Percentiles rank a stretch among this genome's conserved stretches.
Evolutionary conservation across 495 filamentous ascomycete species (phyloP).

Genomic region (Neurospora sp.): DNA sequence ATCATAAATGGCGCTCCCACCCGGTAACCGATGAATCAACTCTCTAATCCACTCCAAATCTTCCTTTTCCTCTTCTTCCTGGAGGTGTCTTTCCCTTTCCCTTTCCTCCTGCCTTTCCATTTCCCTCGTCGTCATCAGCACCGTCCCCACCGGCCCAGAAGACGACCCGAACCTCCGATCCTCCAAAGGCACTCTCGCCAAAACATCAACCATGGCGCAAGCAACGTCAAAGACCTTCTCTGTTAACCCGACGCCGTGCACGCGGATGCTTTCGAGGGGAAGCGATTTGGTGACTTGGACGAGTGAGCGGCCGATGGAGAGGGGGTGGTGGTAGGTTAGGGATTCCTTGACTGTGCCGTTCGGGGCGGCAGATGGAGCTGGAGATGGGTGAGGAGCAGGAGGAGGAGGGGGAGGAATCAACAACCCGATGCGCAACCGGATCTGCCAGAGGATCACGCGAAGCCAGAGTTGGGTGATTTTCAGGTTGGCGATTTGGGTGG

Average conservation of each 20-base stretch:
- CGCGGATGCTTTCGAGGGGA: constrained; percentile 43
- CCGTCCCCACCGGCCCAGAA: not conserved
- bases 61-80: not conserved
- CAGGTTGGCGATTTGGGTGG: constrained; percentile 62
- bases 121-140: not conserved
- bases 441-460: constrained; percentile 61
- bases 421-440: constrained; percentile 31
- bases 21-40: not conserved
- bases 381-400: too few relatives aligned
- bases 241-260: constrained; percentile 52
- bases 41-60: not conserved
- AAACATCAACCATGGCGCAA: constrained; percentile 45
- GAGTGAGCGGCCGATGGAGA: constrained; percentile 45
- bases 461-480: constrained; percentile 67
- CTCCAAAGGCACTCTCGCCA: constrained; percentile 21
- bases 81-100: not conserved
- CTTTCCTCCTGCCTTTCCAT: not conserved
- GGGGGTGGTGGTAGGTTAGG: constrained; percentile 38
- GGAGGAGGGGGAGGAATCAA: constrained; percentile 8
- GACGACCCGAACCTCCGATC: too few relatives aligned
- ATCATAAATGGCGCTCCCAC: not conserved
- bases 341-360: not conserved
- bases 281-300: constrained; percentile 43
- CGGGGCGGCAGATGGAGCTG: too few relatives aligned
- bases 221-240: constrained; percentile 49